Base-by-base conservation (phyloP, 345 rosid genomes). In the Ceriops zippeliana region DNA sequence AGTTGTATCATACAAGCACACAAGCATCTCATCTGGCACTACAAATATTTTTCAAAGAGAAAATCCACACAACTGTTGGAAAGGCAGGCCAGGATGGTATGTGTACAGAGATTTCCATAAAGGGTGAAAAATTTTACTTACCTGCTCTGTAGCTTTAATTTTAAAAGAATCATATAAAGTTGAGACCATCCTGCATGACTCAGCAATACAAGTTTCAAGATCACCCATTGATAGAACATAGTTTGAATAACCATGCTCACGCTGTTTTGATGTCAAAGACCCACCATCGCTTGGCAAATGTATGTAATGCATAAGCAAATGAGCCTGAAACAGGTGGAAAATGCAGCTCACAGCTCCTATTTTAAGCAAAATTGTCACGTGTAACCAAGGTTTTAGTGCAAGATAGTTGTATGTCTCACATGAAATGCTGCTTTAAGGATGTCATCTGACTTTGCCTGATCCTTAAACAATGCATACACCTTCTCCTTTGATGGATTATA, bases 361-460 rank as follows among this genome's bases (percentile, higher is more conserved):
- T 42, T 42, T 42, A 42, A 42, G 49, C 17, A 42, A 42, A 42
- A 13, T 11, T 1, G 4, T 0, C 49, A 42, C 5, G 17, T 13
- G 49, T 42, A 42, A 15, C 49, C 49, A 42, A 42, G 19, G 49
- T 42, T 42, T 5, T 42, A 42, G 49, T 13, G 49, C 49, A 42
- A 63, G 56, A 19, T 19, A 67, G 58, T 65, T 31, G 58, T 63
- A 28, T 34, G 64, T 77, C 96, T 71, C 65, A 95, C 99, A 67
- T 95, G 99, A 77, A 90, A 95, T 76, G 99, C 96, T 8, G 98
- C 99, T 82, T 91, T 95, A 65, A 95, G 81, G 74, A 95, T 82
- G 66, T 95, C 99, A 53, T 95, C 98, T 0, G 98, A 77, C 73
- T 92, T 85, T 15, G 98, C 98, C 71, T 86, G 91, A 80, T 91